These are phyloP conservation scores for Lagenidium giganteum DNA, from an alignment of 352 stramenopile genomes.

Conservation along the genomic window DNA sequence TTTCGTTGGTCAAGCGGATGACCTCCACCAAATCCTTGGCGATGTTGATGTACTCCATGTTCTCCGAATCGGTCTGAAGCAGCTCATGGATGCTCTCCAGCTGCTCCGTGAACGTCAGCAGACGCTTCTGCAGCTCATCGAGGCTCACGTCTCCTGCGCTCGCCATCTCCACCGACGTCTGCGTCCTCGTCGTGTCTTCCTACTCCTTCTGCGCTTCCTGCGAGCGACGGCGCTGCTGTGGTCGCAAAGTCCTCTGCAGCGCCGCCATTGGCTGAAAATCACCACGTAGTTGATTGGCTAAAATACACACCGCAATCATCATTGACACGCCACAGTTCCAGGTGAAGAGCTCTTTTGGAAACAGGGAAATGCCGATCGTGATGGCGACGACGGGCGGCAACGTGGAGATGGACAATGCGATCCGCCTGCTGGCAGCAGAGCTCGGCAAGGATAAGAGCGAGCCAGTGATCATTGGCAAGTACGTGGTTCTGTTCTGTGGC, in stretches of 20 bases:
- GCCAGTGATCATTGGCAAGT: conserved; percentile 49
- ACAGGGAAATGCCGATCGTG: conserved; percentile 1
- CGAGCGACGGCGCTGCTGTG: no score
- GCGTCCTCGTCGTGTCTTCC: no score
- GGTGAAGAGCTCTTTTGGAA: neutral
- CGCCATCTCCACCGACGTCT: no score
- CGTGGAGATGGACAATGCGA: conserved; percentile 50
- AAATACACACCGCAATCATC: conserved; percentile 9
- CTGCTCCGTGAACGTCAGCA: conserved; percentile 76
- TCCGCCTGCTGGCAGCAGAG: conserved; percentile 58
- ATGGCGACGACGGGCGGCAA: conserved; percentile 5
- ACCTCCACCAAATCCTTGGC: conserved; percentile 78
- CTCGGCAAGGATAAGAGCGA: conserved; percentile 45
- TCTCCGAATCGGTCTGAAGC: conserved; percentile 61
- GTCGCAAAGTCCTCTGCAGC: no score
- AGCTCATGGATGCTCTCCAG: conserved; percentile 79
- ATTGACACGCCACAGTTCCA: conserved; percentile 13
- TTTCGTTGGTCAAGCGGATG: conserved; percentile 81
- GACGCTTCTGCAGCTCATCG: conserved; percentile 68
- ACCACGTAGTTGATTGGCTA: conserved; percentile 9
- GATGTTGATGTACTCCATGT: conserved; percentile 72
- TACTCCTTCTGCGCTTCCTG: no score
- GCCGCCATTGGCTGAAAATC: no score
- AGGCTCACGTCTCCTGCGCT: conserved; percentile 32
- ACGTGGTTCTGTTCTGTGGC: conserved; percentile 10